These are phyloP conservation scores for Suillus discolor DNA, from an alignment of 768 basidiomycete genomes.

Conservation along the genomic window DNA sequence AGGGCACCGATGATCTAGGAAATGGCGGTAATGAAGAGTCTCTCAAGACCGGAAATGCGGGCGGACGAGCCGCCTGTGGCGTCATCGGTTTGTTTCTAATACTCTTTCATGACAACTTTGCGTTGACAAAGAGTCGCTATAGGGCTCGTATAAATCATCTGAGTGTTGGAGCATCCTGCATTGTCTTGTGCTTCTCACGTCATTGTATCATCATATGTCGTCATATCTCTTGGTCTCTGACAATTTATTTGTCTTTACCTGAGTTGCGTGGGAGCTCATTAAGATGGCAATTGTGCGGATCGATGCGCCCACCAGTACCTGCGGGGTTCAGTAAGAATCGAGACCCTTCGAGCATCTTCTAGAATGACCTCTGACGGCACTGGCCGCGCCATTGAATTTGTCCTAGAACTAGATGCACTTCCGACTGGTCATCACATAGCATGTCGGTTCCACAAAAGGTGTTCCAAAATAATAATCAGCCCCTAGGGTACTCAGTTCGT, in stretches of 20 bases:
- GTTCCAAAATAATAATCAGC: neutral
- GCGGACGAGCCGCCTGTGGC: constrained; percentile 77
- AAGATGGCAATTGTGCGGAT: neutral
- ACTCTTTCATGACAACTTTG: constrained; percentile 1
- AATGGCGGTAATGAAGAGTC: constrained; percentile 67
- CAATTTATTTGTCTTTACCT: neutral
- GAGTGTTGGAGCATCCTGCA: neutral
- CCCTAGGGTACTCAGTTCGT: neutral
- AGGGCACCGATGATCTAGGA: constrained; percentile 85
- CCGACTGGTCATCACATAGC: neutral
- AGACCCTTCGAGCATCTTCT: neutral
- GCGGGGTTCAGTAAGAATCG: neutral
- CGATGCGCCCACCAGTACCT: neutral
- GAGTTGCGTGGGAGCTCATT: neutral
- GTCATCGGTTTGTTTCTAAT: constrained; percentile 59
- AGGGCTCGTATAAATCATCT: constrained; percentile 25
- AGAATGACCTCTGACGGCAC: neutral
- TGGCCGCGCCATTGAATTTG: neutral
- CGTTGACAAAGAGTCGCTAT: neutral
- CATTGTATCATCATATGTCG: constrained; percentile 13
- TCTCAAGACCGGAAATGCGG: constrained; percentile 78
- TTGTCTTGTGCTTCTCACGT: neutral
- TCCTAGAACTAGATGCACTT: neutral
- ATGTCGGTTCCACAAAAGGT: neutral
- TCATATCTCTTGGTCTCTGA: constrained; percentile 21